Evolutionary conservation across 2,329 filamentous ascomycete genomes (phyloP).

Genomic region (Venturiaceae sp.): DNA sequence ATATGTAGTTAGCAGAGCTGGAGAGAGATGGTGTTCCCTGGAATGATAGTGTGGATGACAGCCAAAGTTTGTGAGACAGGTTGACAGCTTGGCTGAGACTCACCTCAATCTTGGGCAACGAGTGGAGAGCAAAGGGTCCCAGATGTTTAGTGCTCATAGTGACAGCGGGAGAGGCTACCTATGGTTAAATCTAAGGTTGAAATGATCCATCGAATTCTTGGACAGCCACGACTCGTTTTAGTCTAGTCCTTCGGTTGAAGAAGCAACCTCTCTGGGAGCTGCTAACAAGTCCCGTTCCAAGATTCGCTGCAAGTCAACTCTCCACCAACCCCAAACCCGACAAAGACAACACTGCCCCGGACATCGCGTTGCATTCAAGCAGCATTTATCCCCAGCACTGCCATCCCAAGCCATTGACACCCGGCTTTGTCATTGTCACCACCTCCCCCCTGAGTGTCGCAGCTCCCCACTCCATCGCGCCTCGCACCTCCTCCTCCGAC

Average conservation of each 20-base stretch:
- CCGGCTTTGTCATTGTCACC: background rate
- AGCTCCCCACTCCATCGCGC: background rate
- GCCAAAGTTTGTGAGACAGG: background rate
- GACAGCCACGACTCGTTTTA: too few relatives aligned
- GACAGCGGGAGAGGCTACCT: background rate
- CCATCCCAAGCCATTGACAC: background rate
- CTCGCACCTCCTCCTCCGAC: background rate
- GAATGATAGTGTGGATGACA: background rate
- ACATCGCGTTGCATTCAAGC: background rate
- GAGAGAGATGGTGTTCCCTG: background rate
- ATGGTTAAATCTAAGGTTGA: too few relatives aligned
- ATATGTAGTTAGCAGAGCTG: background rate
- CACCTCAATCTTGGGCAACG: conserved; percentile 10
- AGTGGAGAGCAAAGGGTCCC: background rate
- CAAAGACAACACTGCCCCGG: too few relatives aligned
- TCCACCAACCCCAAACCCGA: too few relatives aligned
- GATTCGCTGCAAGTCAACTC: too few relatives aligned
- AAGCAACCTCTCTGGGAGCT: too few relatives aligned
- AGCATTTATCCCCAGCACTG: background rate
- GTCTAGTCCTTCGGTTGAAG: too few relatives aligned
- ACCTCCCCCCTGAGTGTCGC: background rate
- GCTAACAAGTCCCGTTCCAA: too few relatives aligned
- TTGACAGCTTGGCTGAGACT: background rate
- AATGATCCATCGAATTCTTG: too few relatives aligned
- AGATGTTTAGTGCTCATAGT: too few relatives aligned